Conservation (phyloP, 1,284 basidiomycete species). For the Cutaneotrichosporon daszewskae region DNA sequence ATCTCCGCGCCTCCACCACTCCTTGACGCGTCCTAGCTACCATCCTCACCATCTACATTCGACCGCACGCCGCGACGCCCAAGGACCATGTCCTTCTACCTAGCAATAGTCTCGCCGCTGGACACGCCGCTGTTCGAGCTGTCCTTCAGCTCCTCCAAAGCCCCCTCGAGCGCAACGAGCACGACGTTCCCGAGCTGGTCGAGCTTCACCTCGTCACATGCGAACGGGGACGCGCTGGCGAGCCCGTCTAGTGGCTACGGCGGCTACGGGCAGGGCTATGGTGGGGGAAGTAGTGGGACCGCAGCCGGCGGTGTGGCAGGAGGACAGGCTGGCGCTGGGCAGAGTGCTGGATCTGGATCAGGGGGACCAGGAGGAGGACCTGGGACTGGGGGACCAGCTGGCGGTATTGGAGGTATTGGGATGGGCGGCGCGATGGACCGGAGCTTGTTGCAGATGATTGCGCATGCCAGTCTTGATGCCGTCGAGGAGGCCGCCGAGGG, state of each 20-base stretch:
- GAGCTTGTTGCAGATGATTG: conserved; percentile 94
- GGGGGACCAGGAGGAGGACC: no score
- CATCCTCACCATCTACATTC: no score
- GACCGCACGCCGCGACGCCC: not conserved
- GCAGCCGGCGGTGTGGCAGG: conserved; percentile 2
- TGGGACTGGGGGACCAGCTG: conserved; percentile 11
- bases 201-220: conserved; percentile 33
- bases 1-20: no score
- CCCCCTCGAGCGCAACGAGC: conserved; percentile 15
- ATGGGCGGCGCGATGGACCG: conserved; percentile 52
- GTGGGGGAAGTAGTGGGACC: no score
- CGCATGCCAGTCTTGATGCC: conserved; percentile 83
- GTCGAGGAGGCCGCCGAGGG: conserved; percentile 85
- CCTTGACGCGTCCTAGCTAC: no score
- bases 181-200: conserved; percentile 44
- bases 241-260: not conserved
- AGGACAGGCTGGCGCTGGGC: conserved; percentile 1
- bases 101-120: conserved; percentile 46
- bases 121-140: conserved; percentile 48
- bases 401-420: not conserved
- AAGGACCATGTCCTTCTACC: conserved; percentile 49
- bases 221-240: conserved; percentile 25
- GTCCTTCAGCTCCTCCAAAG: conserved; percentile 37
- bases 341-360: not conserved
- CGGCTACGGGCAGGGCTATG: no score